Evolutionary conservation across 148 eudicot species (phyloP), one percentile per base, ranked within the genome.

Genomic region (Silene conica): DNA sequence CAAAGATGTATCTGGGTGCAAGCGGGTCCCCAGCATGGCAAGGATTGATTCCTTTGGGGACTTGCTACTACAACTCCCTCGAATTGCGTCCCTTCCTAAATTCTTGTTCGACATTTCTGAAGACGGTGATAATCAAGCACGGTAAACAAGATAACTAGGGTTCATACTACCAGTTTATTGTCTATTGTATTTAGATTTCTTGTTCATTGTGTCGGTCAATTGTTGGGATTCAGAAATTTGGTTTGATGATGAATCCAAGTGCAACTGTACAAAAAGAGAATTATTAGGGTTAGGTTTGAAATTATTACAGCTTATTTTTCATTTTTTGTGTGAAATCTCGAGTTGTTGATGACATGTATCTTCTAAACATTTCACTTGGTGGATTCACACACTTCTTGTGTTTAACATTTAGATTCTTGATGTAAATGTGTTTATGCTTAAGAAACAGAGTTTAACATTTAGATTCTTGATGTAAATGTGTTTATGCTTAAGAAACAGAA

Each of bases 1-100:
- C 12, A 66, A 61, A 76, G 84, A 80, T 62, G 76, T 46, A 41
- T 57, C 77, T 23, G 61, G 71, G 48, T 41, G 63, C 80, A 86
- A 87, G 72, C 82, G 74, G 75, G 56, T 74, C 67, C 80, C 82
- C 20, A 72, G 80, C 56, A 81, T 95, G 84, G 76, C 88, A 13
- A 87, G 90, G 79, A 87, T 79, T 43, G 97, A 92, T 84, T 95
- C 99, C 0, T 89, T 80, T 68, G 87, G 86, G 18, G 97, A 95
- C 43, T 73, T 95, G 50, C 87, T 92, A 19, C 85, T 67, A 68
- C 83, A 76, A 73, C 87, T 95, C 57, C 99, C 96, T 18, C 82
- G 94, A 62, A 92, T 90, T 69, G 82, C 93, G 56, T 95, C 99
- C 6, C 82, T 95, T 41, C 89, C 93, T 0, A 89, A 85, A 67